Evolutionary conservation across 805 yeast species (phyloP), one percentile per base, ranked within the genome.

Genomic region (Barnettozyma sucrosica): DNA sequence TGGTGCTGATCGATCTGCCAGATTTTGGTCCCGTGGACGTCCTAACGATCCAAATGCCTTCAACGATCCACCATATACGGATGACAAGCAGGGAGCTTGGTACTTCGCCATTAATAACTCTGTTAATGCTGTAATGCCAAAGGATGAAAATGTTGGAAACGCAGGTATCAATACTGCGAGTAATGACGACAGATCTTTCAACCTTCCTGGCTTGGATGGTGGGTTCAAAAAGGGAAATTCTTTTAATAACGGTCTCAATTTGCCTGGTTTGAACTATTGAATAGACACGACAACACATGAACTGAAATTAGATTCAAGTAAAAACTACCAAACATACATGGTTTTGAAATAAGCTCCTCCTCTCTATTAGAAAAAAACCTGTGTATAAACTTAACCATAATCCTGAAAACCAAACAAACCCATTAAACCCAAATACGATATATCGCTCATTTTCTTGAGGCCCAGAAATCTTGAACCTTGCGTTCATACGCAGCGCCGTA

Each of bases 11-110:
- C 79, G 93, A 61, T 81, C 95, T 5, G 87, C 95, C 21, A 69
- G 97, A 47, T 87, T 95, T 66, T 93, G 99, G 99, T 81, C 90
- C 26, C 74, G 99, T 44, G 85, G 95, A 1, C 75, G 95, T 61
- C 97, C 97, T 2, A 84, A 83, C 55, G 99, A 93, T 68, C 85
- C 88, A 1, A 78, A 77, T 60, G 85, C 87, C 3, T 89, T 80
- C 68, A 79, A 81, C 54, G 96, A 88, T 63, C 85, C 88, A 14
- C 81, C 88, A 48, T 89, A 89, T 66, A 83, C 88, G 16, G 74
- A 78, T 62, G 79, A 77, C 38, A 79, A 79, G 55, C 69, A 68
- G 44, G 80, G 78, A 34, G 80, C 81, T 6, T 78, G 83, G 83
- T 72, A 66, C 55, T 71, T 69, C 51, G 75, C 74, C n/a, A 71